Evolutionary conservation across 2,329 filamentous ascomycete species (phyloP).

Genomic region (Colletotrichum lentis): DNA sequence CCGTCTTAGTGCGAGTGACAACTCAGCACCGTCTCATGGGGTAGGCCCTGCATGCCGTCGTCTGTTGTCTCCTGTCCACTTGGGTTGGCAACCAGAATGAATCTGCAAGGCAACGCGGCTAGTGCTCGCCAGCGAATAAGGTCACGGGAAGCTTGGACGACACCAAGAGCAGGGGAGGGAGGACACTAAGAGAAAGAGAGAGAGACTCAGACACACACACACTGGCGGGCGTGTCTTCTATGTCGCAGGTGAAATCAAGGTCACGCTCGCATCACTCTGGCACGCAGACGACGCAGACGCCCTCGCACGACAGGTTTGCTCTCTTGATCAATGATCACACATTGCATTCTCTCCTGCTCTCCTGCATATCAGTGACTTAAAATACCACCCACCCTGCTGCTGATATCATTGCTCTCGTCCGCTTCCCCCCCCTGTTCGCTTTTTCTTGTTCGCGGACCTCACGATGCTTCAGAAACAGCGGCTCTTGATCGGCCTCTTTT

Average conservation of each 20-base stretch:
- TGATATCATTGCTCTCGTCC: neutral
- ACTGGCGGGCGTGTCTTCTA: slow-evolving; percentile 1
- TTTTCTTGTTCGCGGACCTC: slow-evolving; percentile 33
- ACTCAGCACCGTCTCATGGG: slow-evolving; percentile 17
- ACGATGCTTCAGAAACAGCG: slow-evolving; percentile 40
- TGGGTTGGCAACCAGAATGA: slow-evolving; percentile 19
- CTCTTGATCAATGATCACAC: slow-evolving; percentile 10
- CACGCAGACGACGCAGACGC: slow-evolving; percentile 32
- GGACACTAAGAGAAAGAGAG: neutral
- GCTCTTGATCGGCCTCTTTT: slow-evolving; percentile 27
- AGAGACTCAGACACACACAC: slow-evolving; percentile 2
- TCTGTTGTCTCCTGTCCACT: slow-evolving; percentile 6
- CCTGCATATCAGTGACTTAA: slow-evolving; percentile 15
- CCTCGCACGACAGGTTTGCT: slow-evolving; percentile 23
- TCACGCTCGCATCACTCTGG: slow-evolving; percentile 32
- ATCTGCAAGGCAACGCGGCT: slow-evolving; percentile 34
- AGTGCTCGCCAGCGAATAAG: slow-evolving; percentile 16
- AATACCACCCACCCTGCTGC: slow-evolving; percentile 7
- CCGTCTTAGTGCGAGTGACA: slow-evolving; percentile 12
- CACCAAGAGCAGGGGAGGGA: neutral
- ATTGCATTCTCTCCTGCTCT: slow-evolving; percentile 25
- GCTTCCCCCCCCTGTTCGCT: slow-evolving; percentile 6
- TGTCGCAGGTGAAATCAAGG: slow-evolving; percentile 15
- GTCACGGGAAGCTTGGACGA: slow-evolving; percentile 9
- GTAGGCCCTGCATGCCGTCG: slow-evolving; percentile 20